Conservation (phyloP, 2,329 filamentous ascomycete species). For the Phoma sp. region DNA sequence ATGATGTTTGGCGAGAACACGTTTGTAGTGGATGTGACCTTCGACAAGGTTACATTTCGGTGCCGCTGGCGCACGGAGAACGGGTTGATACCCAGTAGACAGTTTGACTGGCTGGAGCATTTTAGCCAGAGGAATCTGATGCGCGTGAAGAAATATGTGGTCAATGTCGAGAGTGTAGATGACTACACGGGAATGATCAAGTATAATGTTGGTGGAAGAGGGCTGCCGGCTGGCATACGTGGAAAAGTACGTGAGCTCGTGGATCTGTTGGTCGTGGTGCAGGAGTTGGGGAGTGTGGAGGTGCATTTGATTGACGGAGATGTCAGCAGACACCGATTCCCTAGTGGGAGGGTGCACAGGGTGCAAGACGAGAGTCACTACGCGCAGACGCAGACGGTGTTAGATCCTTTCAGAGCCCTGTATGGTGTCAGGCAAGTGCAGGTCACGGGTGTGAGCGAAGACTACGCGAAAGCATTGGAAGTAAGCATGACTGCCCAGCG, state of each 20-base stretch:
- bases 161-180: constrained; percentile 57
- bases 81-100: constrained; percentile 49
- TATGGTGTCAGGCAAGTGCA: constrained; percentile 44
- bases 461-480: constrained; percentile 45
- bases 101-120: constrained; percentile 50
- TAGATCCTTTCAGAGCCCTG: constrained; percentile 51
- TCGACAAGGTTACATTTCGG: constrained; percentile 52
- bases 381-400: constrained; percentile 48
- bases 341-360: constrained; percentile 40
- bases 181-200: constrained; percentile 59
- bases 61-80: constrained; percentile 53
- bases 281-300: constrained; percentile 33
- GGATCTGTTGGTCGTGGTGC: constrained; percentile 40
- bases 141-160: constrained; percentile 50
- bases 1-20: constrained; percentile 55
- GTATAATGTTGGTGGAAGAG: constrained; percentile 55
- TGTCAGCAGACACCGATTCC: constrained; percentile 35
- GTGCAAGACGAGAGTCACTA: constrained; percentile 43
- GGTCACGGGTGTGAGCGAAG: constrained; percentile 49
- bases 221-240: constrained; percentile 51
- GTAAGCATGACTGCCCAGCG: constrained; percentile 38
- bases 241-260: constrained; percentile 51
- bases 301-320: constrained; percentile 42
- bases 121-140: constrained; percentile 51
- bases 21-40: constrained; percentile 55